A percentile compares a stretch with the other conserved stretches of the same genome.
These are phyloP conservation scores for Neoboletus magnificus DNA, from an alignment of 768 basidiomycete species.

Conservation along the genomic window DNA sequence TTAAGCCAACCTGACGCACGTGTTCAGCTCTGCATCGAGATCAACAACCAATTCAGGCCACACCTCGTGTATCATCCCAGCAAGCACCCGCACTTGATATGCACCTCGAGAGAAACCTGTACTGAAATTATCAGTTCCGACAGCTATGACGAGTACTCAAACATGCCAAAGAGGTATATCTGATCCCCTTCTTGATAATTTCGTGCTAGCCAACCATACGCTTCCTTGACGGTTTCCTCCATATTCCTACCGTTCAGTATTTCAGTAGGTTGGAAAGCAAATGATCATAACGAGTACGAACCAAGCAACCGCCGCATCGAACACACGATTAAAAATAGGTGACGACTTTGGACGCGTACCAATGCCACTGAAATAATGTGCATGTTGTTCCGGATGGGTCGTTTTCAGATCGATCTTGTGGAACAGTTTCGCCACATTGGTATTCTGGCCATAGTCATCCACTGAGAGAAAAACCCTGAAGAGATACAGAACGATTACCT, in stretches of 20 bases:
- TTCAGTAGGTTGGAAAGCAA: no score
- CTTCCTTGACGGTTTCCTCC: not conserved
- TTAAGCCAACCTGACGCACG: not conserved
- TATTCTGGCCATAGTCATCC: slow-evolving; percentile 26
- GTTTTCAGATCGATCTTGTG: slow-evolving; percentile 19
- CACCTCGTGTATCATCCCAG: not conserved
- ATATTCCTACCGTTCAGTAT: not conserved
- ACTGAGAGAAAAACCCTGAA: no score
- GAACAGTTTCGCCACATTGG: slow-evolving; percentile 35
- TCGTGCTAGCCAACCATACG: not conserved
- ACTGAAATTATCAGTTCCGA: not conserved
- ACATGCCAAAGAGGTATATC: slow-evolving; percentile 37
- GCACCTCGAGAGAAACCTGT: not conserved
- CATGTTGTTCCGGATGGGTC: slow-evolving; percentile 5
- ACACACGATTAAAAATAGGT: not conserved
- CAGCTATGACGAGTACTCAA: no score
- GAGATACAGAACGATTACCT: slow-evolving; percentile 1
- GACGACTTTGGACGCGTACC: slow-evolving; percentile 23
- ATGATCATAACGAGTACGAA: not conserved
- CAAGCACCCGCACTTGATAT: not conserved
- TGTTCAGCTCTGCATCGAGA: not conserved
- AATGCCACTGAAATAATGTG: slow-evolving; percentile 36
- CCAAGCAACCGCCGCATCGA: not conserved
- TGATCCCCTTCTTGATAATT: slow-evolving; percentile 8
- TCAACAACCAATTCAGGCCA: not conserved